Conservation (phyloP, 2,329 filamentous ascomycete species). For the Cladosporium sp. region DNA sequence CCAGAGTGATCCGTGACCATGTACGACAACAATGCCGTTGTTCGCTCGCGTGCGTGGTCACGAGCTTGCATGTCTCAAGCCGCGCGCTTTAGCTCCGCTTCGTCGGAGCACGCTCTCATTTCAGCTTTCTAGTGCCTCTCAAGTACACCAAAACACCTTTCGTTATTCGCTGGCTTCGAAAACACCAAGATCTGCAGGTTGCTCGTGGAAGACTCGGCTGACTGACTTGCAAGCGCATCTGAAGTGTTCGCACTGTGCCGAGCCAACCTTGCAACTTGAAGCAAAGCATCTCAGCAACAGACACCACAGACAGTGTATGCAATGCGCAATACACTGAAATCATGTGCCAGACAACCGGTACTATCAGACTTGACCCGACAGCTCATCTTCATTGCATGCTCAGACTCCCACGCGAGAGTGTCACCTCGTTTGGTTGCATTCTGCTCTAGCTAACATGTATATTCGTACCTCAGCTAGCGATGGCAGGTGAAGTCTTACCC, state of each 20-base stretch:
- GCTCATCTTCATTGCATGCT: no score
- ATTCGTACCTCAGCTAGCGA: background rate
- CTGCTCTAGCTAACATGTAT: background rate
- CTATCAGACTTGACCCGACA: no score
- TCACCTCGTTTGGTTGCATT: no score
- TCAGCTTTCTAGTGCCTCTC: background rate
- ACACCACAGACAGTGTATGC: no score
- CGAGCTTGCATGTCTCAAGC: background rate
- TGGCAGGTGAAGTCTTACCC: background rate
- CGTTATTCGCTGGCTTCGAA: background rate
- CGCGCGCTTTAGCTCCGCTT: background rate
- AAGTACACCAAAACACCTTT: background rate
- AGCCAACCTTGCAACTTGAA: background rate
- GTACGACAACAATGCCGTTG: background rate
- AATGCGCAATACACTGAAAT: no score
- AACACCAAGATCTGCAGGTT: background rate
- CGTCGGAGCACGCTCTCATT: background rate
- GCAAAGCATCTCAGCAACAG: no score
- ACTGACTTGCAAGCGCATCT: background rate
- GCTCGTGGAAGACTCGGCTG: background rate
- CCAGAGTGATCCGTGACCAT: background rate
- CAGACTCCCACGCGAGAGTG: no score
- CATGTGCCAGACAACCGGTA: no score
- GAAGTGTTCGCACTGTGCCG: background rate
- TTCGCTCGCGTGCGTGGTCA: background rate